Evolutionary conservation across 768 basidiomycete species (phyloP).

Genomic region (Hydnomerulius pinastri): DNA sequence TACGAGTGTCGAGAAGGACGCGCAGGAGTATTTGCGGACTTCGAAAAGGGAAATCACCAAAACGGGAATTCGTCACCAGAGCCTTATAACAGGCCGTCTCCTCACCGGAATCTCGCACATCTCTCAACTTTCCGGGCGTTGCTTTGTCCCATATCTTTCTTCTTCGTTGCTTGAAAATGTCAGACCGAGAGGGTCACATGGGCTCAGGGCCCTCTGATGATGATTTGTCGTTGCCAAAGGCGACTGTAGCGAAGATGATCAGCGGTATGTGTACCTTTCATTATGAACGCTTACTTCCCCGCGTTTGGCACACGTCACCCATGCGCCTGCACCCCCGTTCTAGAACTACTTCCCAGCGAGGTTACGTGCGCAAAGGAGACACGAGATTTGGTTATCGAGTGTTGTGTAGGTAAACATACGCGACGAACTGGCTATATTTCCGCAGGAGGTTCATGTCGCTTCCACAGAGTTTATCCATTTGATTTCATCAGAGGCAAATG

Average conservation of each 20-base stretch:
- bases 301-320: conserved; percentile 9
- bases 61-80: conserved; percentile 15
- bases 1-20: not conserved
- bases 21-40: conserved; percentile 35
- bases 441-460: conserved; percentile 14
- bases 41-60: conserved; percentile 31
- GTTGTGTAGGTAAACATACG: conserved; percentile 91
- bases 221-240: conserved; percentile 93
- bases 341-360: conserved; percentile 89
- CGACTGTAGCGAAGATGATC: conserved; percentile 97
- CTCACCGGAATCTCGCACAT: not conserved
- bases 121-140: conserved; percentile 33
- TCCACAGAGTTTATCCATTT: conserved; percentile 92
- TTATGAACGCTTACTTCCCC: not conserved
- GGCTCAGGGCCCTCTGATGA: conserved; percentile 76
- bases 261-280: conserved; percentile 52
- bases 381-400: conserved; percentile 95
- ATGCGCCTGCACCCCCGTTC: conserved; percentile 1
- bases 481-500: conserved; percentile 96
- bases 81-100: conserved; percentile 14
- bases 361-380: conserved; percentile 93
- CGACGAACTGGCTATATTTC: conserved; percentile 5
- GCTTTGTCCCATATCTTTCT: conserved; percentile 26
- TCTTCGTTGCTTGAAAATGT: conserved; percentile 54
- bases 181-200: conserved; percentile 83